A percentile compares a stretch with the other conserved stretches of the same genome.
These are phyloP conservation scores for Thymus mandschuricus DNA, from an alignment of 257 asterid genomes.

Conservation along the genomic window DNA sequence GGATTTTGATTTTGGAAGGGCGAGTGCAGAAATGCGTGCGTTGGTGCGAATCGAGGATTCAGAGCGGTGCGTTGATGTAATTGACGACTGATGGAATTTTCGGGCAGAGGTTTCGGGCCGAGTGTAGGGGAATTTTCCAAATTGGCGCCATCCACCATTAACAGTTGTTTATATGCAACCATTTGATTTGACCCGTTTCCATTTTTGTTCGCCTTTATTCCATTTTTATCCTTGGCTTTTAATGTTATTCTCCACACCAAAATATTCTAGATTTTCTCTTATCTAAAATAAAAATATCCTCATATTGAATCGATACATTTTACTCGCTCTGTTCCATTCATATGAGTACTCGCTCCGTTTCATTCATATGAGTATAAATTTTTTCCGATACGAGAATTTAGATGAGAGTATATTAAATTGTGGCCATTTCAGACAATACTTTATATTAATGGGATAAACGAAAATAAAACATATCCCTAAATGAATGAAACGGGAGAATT, in stretches of 20 bases:
- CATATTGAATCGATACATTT: too few species aligned
- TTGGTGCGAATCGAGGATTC: slow-evolving; percentile 7
- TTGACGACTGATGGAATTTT: slow-evolving; percentile 2
- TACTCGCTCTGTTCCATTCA: too few species aligned
- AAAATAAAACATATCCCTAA: too few species aligned
- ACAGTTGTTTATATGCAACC: slow-evolving; percentile 6
- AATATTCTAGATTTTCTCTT: neutral
- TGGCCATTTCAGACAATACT: too few species aligned
- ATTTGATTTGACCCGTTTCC: slow-evolving; percentile 3
- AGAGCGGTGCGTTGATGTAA: neutral
- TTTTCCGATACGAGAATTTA: too few species aligned
- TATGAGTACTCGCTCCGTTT: too few species aligned
- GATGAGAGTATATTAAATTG: too few species aligned
- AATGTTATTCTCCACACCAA: too few species aligned
- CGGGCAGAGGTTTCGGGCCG: slow-evolving; percentile 33
- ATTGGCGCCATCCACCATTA: slow-evolving; percentile 34
- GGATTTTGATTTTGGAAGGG: neutral
- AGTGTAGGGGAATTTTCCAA: slow-evolving; percentile 24
- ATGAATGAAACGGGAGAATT: too few species aligned
- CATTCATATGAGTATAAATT: too few species aligned
- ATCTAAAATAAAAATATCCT: too few species aligned
- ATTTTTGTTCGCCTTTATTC: slow-evolving; percentile 11
- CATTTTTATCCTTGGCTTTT: slow-evolving; percentile 11
- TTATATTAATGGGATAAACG: too few species aligned
- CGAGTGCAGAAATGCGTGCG: neutral